Conservation (phyloP, 768 basidiomycete species). For the Tylopilus rubrobrunneus region DNA sequence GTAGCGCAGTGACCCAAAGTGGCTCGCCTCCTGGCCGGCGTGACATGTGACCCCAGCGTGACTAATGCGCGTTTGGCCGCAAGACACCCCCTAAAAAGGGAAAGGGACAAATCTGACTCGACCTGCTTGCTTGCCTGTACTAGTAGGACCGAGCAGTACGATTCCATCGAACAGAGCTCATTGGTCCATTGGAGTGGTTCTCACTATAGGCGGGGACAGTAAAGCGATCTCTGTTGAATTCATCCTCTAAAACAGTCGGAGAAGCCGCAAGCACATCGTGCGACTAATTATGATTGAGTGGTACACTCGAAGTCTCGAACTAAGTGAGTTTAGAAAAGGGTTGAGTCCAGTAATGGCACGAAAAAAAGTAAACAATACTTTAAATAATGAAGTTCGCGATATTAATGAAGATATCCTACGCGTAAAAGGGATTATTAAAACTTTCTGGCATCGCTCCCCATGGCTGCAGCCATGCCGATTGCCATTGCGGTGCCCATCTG, state of each 20-base stretch:
- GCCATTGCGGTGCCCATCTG: slow-evolving; percentile 63
- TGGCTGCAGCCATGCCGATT: slow-evolving; percentile 64
- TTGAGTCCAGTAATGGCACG: too few species aligned
- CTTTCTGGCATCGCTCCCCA: slow-evolving; percentile 39
- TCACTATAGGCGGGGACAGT: not conserved
- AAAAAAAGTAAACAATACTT: too few species aligned
- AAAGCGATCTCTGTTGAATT: not conserved
- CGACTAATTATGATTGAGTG: too few species aligned
- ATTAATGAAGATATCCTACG: not conserved
- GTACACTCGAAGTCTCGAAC: too few species aligned
- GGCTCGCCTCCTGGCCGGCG: slow-evolving; percentile 31
- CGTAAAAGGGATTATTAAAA: slow-evolving; percentile 1
- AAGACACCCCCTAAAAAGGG: slow-evolving; percentile 17
- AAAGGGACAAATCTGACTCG: not conserved
- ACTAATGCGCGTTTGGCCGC: slow-evolving; percentile 18
- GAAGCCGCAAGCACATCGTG: not conserved
- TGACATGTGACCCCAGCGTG: slow-evolving; percentile 32
- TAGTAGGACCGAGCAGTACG: slow-evolving; percentile 1
- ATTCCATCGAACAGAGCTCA: not conserved
- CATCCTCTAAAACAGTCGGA: not conserved
- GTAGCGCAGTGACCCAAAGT: slow-evolving; percentile 20
- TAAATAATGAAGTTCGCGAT: not conserved
- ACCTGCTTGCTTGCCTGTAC: not conserved
- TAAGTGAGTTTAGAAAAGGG: too few species aligned
- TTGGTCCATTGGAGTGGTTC: not conserved